phyloP scores from a whole-genome alignment of 2,329 filamentous ascomycete genomes.

The Colletotrichum brevisporum region DNA sequence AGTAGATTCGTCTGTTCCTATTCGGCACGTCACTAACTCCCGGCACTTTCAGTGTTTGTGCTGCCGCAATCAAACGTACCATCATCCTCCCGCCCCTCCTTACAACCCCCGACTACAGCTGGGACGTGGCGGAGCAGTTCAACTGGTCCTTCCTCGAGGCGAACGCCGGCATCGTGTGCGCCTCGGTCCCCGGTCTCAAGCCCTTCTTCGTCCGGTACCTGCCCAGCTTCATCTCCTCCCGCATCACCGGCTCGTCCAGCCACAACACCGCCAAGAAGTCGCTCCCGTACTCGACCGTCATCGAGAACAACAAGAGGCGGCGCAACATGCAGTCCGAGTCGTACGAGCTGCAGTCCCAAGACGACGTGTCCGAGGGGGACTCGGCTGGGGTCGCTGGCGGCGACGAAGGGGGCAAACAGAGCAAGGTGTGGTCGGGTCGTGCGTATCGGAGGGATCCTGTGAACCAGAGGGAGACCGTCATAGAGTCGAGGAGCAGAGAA shows the following conservation, averaged over 20 bases:
- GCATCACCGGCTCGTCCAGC: not conserved
- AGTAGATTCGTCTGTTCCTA: no score
- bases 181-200: constrained; percentile 29
- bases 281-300: not conserved
- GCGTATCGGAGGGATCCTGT: not conserved
- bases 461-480: not conserved
- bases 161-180: constrained; percentile 26
- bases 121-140: constrained; percentile 46
- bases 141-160: constrained; percentile 44
- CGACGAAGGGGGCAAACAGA: constrained; percentile 18
- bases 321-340: constrained; percentile 22
- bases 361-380: not conserved
- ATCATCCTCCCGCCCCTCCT: constrained; percentile 46
- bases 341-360: constrained; percentile 26
- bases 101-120: constrained; percentile 45
- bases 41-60: constrained; percentile 42
- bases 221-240: constrained; percentile 22
- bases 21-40: no score
- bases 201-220: constrained; percentile 40
- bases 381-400: not conserved
- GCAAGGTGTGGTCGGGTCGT: constrained; percentile 20
- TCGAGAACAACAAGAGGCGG: constrained; percentile 31
- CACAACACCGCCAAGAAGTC: constrained; percentile 2
- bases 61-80: constrained; percentile 47
- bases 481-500: not conserved